Conservation (phyloP, 768 basidiomycete species). For the Tricholoma hemisulphureum region DNA sequence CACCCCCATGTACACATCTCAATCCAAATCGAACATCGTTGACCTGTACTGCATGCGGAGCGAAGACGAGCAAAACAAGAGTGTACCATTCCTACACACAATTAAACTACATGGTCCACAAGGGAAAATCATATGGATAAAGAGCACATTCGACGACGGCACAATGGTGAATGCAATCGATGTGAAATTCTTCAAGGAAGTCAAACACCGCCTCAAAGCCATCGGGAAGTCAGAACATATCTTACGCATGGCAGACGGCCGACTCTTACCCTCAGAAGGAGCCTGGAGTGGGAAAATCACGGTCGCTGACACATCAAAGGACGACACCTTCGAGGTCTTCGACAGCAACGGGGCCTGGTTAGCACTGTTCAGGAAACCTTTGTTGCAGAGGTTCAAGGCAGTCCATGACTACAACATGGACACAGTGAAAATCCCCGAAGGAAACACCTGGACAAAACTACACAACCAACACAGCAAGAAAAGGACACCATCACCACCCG, state of each 20-base stretch:
- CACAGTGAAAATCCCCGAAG: neutral
- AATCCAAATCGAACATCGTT: neutral
- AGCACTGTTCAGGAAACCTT: no score
- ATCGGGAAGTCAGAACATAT: neutral
- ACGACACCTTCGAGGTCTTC: no score
- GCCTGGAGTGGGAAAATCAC: no score
- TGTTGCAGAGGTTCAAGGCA: neutral
- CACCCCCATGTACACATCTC: neutral
- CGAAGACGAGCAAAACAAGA: neutral
- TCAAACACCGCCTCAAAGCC: neutral
- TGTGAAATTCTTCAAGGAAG: neutral
- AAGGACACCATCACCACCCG: no score
- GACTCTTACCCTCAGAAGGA: neutral
- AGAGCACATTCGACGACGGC: neutral
- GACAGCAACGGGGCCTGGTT: no score
- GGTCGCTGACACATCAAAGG: no score
- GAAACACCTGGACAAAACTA: no score
- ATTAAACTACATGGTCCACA: neutral
- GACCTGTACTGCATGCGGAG: neutral
- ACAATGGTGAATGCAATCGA: neutral
- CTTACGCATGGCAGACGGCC: neutral
- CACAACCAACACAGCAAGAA: no score
- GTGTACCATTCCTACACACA: neutral
- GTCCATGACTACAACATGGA: neutral
- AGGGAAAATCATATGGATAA: neutral